Conservation (phyloP, 2,329 filamentous ascomycete species). For the Monosporascus sp. region DNA sequence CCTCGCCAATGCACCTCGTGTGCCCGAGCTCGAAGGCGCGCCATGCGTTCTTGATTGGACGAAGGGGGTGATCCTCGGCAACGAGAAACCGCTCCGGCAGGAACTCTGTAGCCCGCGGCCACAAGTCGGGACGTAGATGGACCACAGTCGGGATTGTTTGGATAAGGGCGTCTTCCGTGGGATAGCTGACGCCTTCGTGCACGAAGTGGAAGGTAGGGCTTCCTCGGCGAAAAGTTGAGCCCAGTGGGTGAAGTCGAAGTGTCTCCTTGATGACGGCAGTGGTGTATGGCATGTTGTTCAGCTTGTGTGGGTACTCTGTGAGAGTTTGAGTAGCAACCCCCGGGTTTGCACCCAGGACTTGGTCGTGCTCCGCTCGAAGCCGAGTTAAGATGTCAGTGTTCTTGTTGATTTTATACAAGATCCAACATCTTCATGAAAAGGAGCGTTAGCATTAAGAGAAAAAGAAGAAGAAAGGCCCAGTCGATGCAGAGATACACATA, state of each 20-base stretch:
- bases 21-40: conserved; percentile 28
- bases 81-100: conserved; percentile 33
- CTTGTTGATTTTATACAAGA: conserved; percentile 9
- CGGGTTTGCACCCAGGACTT: background rate
- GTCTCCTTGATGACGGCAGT: background rate
- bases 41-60: conserved; percentile 22
- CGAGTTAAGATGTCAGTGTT: background rate
- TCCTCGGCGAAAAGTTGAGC: background rate
- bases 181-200: background rate
- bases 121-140: conserved; percentile 18
- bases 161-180: background rate
- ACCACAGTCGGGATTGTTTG: background rate
- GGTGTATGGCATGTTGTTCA: background rate
- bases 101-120: conserved; percentile 29
- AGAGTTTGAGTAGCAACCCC: background rate
- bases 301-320: background rate
- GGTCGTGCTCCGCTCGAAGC: background rate
- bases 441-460: no score
- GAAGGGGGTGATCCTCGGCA: conserved; percentile 8
- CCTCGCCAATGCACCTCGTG: conserved; percentile 25
- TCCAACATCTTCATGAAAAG: conserved; percentile 8
- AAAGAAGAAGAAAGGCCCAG: background rate
- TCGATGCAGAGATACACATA: background rate
- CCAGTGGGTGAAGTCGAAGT: background rate
- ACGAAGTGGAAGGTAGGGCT: background rate